Evolutionary conservation across 495 filamentous ascomycete species (phyloP), one percentile per base, ranked within the genome.

Genomic region (Aspergillus affinis): DNA sequence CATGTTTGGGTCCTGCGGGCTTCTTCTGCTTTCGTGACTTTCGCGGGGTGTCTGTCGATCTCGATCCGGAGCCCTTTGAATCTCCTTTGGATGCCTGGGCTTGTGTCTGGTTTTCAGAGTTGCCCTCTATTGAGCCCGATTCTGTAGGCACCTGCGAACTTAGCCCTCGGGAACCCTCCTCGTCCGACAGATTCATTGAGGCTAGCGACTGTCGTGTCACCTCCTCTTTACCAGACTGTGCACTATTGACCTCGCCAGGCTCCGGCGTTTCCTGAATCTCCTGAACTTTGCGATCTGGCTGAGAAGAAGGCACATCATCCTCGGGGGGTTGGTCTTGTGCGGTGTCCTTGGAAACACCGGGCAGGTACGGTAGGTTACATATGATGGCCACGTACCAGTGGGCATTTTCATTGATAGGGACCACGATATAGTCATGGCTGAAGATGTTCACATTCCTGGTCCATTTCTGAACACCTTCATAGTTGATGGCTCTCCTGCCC

Each of bases 321-420:
- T 30, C 52, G 20, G 48, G 13, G 12, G 51, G 17, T 18, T 55
- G 21, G 7, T 60, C 30, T 47, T 52, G 54, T n/a, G 45, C 63
- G 30, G 70, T 54, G 20, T 51, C 61, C 29, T 67, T 66, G 13
- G 65, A 61, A 27, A 68, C 72, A 61, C 68, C 78, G 63, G 69
- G 69, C 54, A 75, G 82, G 63, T 57, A 82, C 75, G 60, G 87
- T 3, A 93, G 81, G 66, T 98, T 97, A 84, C 91, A 96, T 32
- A 98, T 97, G 57, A 98, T 92, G 13, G 92, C 94, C 66, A 97
- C 75, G 74, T 94, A 98, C 94, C 94, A 98, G 70, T 98, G 94
- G 19, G 76, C 75, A 67, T 82, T 74, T 63, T 97, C 90, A 67
- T 96, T 93, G 70, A 98, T 90, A 0, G 94, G 94, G 17, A 98